Conservation (phyloP, 805 yeast genomes). For the Zygotorulaspora danielsina region DNA sequence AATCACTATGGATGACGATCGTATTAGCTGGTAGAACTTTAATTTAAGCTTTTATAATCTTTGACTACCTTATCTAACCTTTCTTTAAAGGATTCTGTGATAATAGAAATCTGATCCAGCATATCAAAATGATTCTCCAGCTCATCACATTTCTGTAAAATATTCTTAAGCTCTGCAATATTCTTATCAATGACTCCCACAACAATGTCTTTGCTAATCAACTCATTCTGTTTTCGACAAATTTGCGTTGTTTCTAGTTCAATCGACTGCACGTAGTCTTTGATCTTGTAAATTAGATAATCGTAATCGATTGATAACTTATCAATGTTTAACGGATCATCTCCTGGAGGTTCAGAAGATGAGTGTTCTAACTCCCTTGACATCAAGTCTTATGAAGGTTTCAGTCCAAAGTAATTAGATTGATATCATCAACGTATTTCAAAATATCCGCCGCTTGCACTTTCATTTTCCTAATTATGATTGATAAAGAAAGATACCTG, state of each 20-base stretch:
- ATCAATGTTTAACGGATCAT: conserved; percentile 60
- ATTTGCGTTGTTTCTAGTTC: conserved; percentile 40
- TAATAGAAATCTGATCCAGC: conserved; percentile 46
- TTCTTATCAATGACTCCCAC: conserved; percentile 38
- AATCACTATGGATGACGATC: conserved; percentile 25
- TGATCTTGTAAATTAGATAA: conserved; percentile 57
- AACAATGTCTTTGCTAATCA: conserved; percentile 27
- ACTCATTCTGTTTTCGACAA: conserved; percentile 25
- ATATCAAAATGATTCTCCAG: conserved; percentile 51
- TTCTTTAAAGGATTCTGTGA: conserved; percentile 38
- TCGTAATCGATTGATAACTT: conserved; percentile 60
- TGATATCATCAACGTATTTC: no score
- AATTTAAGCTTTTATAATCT: conserved; percentile 19
- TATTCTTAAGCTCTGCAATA: conserved; percentile 38
- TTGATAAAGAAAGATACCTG: no score
- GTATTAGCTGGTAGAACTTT: conserved; percentile 25
- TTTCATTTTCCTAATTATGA: no score
- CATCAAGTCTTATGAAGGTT: no score
- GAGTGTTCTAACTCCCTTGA: conserved; percentile 4
- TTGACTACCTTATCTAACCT: conserved; percentile 35
- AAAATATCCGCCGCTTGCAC: no score
- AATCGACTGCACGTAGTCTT: conserved; percentile 48
- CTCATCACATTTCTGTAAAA: conserved; percentile 45
- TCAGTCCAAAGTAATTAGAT: no score
- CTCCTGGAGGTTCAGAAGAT: conserved; percentile 6